A percentile compares a stretch with the other conserved stretches of the same genome.
These are phyloP conservation scores for Aureobasidium vineae DNA, from an alignment of 2,329 filamentous ascomycete genomes.

Conservation along the genomic window DNA sequence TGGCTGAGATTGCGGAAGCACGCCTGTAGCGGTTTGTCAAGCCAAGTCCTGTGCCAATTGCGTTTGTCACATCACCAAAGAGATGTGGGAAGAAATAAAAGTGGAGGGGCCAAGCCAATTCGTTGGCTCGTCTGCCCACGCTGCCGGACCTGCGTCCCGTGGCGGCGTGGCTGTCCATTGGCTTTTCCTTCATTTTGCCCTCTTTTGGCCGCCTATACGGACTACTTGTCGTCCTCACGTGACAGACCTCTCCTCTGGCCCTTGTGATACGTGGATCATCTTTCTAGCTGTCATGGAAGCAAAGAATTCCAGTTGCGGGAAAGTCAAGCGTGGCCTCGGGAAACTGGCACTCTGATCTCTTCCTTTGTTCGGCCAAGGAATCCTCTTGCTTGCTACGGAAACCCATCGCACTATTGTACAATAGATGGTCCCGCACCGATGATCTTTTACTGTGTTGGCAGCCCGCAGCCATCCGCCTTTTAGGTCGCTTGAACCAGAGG, in stretches of 20 bases:
- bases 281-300: slow-evolving; percentile 16
- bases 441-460: not conserved
- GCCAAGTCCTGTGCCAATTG: slow-evolving; percentile 20
- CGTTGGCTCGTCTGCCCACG: not conserved
- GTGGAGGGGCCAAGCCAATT: not conserved
- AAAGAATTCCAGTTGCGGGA: not conserved
- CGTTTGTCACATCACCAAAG: not conserved
- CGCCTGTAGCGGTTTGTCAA: slow-evolving; percentile 18
- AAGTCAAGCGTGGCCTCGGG: not conserved
- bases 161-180: not conserved
- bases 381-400: not conserved
- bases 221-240: not conserved
- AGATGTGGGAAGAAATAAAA: not conserved
- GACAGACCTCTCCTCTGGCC: not conserved
- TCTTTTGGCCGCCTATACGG: not conserved
- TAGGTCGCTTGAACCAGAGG: not conserved
- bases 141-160: slow-evolving; percentile 13
- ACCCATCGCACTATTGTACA: not conserved
- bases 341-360: not conserved
- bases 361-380: not conserved
- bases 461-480: not conserved
- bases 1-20: slow-evolving; percentile 12
- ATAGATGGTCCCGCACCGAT: not conserved
- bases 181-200: not conserved
- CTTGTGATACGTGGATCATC: not conserved